Base-by-base conservation (phyloP, 768 basidiomycete species). In the Dacryopinax spathularia region DNA sequence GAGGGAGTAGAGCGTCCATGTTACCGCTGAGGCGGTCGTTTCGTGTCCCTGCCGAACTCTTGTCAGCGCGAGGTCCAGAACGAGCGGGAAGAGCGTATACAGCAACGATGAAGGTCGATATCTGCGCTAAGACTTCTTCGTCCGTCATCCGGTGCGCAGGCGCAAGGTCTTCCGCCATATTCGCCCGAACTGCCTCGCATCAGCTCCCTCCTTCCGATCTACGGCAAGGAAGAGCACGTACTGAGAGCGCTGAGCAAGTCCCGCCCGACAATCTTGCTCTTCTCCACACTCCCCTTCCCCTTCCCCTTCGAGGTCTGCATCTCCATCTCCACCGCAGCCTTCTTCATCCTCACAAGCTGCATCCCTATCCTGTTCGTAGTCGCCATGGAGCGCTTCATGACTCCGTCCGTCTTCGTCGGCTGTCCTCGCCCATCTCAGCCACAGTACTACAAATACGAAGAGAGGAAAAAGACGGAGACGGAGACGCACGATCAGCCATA, bases 111-210 rank as follows among this genome's bases (percentile, higher is more conserved):
- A n/a, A 6, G 66, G 71, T 29, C 43, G 74, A 73, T 79, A 78
- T 81, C 72, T 79, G 80, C 37, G 76, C 77, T 61, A 79, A 70
- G 67, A 78, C 76, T 71, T 79, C 82, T 70, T 78, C 80, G 66
- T 78, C 78, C 39, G 66, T 82, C 37, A 85, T 71, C 63, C 74
- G 74, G 7, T 73, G 72, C 43, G 72, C 73, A 29, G 73, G 72
- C 60, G 80, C 72, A 67, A 82, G 5, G 20, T 65, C 34, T 41
- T 18, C 78, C 1, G 80, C 77, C 12, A 77, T 75, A 70, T 84
- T 84, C 12, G 82, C 82, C 68, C 79, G 78, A 44, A 83, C 82
- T 83, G 39, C 18, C 34, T 2, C 34, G 36, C 20, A 33, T 35
- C 39, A 64, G 48, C 16, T 60, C 63, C 9, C 39, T 60, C 29